Evolutionary conservation across 768 basidiomycete genomes (phyloP), one percentile per base, ranked within the genome.

Genomic region (Hebeloma cylindrosporum): DNA sequence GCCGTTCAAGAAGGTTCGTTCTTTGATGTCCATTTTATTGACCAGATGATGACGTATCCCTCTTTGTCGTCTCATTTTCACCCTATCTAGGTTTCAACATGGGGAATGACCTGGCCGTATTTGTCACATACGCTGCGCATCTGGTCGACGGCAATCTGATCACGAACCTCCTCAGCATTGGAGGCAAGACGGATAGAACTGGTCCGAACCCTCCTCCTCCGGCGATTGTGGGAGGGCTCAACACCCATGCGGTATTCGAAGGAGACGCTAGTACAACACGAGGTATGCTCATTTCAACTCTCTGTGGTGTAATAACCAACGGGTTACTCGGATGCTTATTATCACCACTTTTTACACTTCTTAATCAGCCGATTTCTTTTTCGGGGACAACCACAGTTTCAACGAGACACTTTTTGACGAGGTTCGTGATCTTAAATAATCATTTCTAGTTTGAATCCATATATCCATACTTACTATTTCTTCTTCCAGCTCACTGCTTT

Each of bases 161-260:
- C 14, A 60, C 59, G 7, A 51, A 58, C 34, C 44, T 53, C 6
- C 42, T 60, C 2, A 61, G 56, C 40, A 60, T 60, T 21, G 58
- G 60, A 10, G 51, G 50, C 8, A 61, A 59, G 45, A 54, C 56
- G 6, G 37, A 45, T 11, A 41, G 45, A 26, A 61, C 60, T 14
- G 60, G 60, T 7, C 54, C 50, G 37, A 45, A 50, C 26, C 59
- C 59, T 3, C 59, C 59, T 18, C 18, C 41, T 2, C 59, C 59
- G 22, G 59, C 59, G 30, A 60, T 43, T 21, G 59, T 60, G 2
- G 59, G 54, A 21, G 59, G 57, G 6, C 51, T 58, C 16, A 50
- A 60, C 28, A 60, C 59, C 4, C 57, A 60, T 51, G 52, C 59
- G 6, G 59, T 58, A 5, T 60, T 60, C 30, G 59, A 60, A 46